Conservation (phyloP, 208 protist genomes). For the Porcisia hertigi region DNA sequence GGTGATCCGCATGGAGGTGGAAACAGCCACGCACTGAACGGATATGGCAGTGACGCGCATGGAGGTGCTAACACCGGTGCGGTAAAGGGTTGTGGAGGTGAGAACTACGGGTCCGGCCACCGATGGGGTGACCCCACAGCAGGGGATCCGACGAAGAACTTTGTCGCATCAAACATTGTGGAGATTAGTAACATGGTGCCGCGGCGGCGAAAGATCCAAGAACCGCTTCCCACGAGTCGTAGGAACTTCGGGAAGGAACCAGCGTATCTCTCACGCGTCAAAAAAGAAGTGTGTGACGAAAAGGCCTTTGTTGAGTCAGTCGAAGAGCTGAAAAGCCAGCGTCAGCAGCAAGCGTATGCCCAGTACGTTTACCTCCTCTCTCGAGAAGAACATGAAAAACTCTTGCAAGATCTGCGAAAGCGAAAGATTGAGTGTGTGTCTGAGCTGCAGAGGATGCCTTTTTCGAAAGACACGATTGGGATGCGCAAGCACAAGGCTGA, state of each 20-base stretch:
- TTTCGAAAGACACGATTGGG: constrained; percentile 78
- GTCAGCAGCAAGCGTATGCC: constrained; percentile 33
- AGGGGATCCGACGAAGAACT: constrained; percentile 68
- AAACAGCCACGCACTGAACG: neutral
- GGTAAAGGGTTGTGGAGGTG: neutral
- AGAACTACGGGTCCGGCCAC: neutral
- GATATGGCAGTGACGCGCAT: neutral
- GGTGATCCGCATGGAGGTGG: too few species aligned
- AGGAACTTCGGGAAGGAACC: constrained; percentile 88
- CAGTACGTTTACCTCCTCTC: constrained; percentile 79
- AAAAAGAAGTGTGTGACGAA: constrained; percentile 85
- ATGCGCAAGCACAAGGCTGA: constrained; percentile 62
- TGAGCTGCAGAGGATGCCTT: constrained; percentile 83
- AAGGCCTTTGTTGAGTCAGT: constrained; percentile 73
- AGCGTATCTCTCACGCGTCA: constrained; percentile 87
- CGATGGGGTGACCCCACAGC: neutral
- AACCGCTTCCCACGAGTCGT: constrained; percentile 56
- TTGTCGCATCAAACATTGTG: constrained; percentile 93
- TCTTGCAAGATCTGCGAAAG: constrained; percentile 73
- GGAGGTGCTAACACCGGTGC: neutral
- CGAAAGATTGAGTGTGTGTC: constrained; percentile 35
- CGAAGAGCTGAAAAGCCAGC: constrained; percentile 50
- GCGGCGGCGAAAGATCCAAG: constrained; percentile 67
- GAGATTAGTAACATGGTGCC: constrained; percentile 90
- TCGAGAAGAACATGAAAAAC: constrained; percentile 67